Evolutionary conservation across 306 rosid genomes (phyloP), one percentile per base, ranked within the genome.

Genomic region (Quercus cerris): DNA sequence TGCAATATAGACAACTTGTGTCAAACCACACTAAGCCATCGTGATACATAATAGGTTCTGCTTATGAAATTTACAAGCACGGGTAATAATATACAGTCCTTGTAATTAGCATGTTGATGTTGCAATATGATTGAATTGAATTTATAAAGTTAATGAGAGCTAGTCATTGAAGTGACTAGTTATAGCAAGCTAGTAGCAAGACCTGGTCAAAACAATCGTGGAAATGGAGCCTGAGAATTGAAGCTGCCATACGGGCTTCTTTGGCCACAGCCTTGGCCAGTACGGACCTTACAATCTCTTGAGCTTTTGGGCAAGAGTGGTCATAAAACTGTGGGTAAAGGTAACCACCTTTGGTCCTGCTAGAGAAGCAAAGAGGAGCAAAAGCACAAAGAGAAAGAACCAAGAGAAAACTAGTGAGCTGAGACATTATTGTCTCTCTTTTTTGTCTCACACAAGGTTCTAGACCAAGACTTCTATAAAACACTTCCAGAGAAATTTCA

Each of bases 181-280:
- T 49, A 11, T 49, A 49, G 4, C 54, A 10, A 12, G 54, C 54
- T 49, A 49, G 54, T 12, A 49, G 15, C 54, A 49, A 62, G 56
- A 92, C 98, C 99, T 95, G 75, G 70, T 91, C 99, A 81, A 95
- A 93, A 44, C 99, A 95, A 28, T 95, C 99, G 75, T 95, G 99
- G 73, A 95, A 95, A 76, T 91, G 97, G 46, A 95, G 91, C 70
- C 98, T 85, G 67, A 95, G 83, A 78, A 95, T 77, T 1, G 97
- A 95, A 86, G 99, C 99, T 11, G 98, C 93, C 22, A 81, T 87
- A 7, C 98, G 97, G 5, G 93, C 80, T 70, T 95, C 97, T 19
- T 76, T 82, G 2, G 86, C 91, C 27, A 91, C 87, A 51, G 91
- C 92, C 78, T 76, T 89, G 52, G 91, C 91, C 78, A 95, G 82